Evolutionary conservation across 23 red algal species (phyloP), one percentile per base, ranked within the genome.

Genomic region (Rhodosorus marinus): DNA sequence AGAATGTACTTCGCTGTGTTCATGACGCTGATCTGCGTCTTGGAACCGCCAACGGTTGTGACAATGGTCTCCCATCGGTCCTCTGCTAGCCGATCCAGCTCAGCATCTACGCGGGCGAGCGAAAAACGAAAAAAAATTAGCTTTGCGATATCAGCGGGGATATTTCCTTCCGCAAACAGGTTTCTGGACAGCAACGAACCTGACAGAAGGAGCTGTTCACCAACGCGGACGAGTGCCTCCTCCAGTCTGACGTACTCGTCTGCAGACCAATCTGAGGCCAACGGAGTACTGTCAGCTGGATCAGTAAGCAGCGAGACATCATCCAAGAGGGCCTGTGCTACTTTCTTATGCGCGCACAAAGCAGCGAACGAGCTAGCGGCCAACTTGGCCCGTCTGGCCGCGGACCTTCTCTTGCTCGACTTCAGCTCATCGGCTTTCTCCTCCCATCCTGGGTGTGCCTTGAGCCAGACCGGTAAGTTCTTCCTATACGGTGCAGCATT

Each of bases 401-500:
- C 74, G 2, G 69, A 72, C 35, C 77, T 70, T 9, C 90, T 63
- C 46, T 98, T 98, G 17, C 79, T 81, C 27, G 76, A 83, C 59
- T 98, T 98, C 53, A 83, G 67, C 57, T 85, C 78, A 64, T 84
- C 78, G 1, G 77, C 52, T 35, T 98, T 98, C 48, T 98, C 90
- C 42, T 79, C 77, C 77, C 77, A 98, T 20, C 79, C 79, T 29
- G 72, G 71, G 53, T 98, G 69, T 35, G 62, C 69, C 14, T 35
- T 21, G n/a, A 98, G 70, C 90, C 90, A 98, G 0, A 52, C 24
- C 22, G 54, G 26, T 15, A 98, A 74, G 59, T 98, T 98, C 47
- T 74, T 64, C 20, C 90, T 57, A 59, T 98, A 98, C 30, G 90
- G 90, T 5, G 90, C 90, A 20, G 90, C 90, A 36, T 98, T 98